Base-by-base conservation (phyloP, 2,329 filamentous ascomycete species). In the Colletotrichum simmondsii region DNA sequence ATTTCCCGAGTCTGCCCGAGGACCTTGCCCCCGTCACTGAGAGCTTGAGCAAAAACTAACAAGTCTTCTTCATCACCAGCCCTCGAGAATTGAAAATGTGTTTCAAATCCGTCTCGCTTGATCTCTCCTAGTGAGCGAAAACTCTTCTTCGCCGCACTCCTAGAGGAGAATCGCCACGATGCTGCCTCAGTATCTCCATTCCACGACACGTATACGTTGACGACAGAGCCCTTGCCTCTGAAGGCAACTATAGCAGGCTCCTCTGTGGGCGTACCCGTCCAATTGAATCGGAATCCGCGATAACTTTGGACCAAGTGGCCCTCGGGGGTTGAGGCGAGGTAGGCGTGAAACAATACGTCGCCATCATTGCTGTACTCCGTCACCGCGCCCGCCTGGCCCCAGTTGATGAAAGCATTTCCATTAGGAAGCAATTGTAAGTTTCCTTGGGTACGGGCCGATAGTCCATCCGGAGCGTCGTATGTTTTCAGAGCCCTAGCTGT, bases 191-290 rank as follows among this genome's bases (percentile, higher is more conserved):
- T 88, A 60, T 86, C 86, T 5, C 87, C 87, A 69, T 88, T 88
- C 87, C 87, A 89, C 5, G 86, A 89, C 2, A 89, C 87, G 77
- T 87, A 91, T 58, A 76, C 68, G 5, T 78, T 78, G 1, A 76
- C 74, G 2, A 70, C 69, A 0, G 73, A 74, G 10, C 77, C 75
- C 16, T 76, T 64, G 1, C 73, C 75, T 8, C 71, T 64, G 5
- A 81, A 74, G 5, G 77, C 76, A 2, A 78, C 76, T 10, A 82
- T 74, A 12, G 76, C 72, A 2, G 79, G 79, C 4, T 75, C 61
- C 24, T 76, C 76, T 19, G 24, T 42, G 14, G 67, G 61, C 5
- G 28, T 49, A 1, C 46, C 59, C 16, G 59, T 63, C 59, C 76
- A 78, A n/a, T 77, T 76, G 63, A 74, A 77, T 2, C 76, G 73